Percentiles rank a stretch among this genome's conserved stretches.
phyloP scores from a whole-genome alignment of 495 filamentous ascomycete genomes.

The Penicillium herquei region DNA sequence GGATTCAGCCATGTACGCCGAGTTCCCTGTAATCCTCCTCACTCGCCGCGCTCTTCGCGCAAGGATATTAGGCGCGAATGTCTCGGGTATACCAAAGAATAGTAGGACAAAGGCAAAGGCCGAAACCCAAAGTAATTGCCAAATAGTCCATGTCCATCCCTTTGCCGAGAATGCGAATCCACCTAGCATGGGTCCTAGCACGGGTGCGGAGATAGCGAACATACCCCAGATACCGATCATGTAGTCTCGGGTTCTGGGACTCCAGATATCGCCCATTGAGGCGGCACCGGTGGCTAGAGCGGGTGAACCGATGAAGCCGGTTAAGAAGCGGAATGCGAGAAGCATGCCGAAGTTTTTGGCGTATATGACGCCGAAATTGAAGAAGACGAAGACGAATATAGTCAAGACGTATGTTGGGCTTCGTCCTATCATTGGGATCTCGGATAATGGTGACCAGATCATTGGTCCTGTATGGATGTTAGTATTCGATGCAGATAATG shows the following conservation, averaged over 20 bases:
- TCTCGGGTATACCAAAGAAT: conserved; percentile 57
- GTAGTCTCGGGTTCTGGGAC: conserved; percentile 25
- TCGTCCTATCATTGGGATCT: conserved; percentile 50
- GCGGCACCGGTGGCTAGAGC: conserved; percentile 44
- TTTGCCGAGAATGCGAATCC: conserved; percentile 35
- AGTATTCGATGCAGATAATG: neutral
- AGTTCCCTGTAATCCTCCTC: conserved; percentile 36
- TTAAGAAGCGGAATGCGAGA: conserved; percentile 53
- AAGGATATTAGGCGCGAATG: conserved; percentile 55
- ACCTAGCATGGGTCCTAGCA: conserved; percentile 42
- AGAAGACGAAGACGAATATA: conserved; percentile 49
- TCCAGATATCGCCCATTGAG: conserved; percentile 35
- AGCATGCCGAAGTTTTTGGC: conserved; percentile 52
- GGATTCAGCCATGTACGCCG: conserved; percentile 29
- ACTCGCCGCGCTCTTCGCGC: conserved; percentile 52
- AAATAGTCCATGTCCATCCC: conserved; percentile 51
- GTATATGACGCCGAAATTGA: conserved; percentile 46
- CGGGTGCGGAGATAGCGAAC: conserved; percentile 39
- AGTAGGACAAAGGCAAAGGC: conserved; percentile 45
- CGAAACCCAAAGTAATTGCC: conserved; percentile 47
- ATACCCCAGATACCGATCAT: conserved; percentile 36
- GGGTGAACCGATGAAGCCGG: conserved; percentile 52
- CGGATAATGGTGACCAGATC: conserved; percentile 49
- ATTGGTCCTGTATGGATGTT: conserved; percentile 27
- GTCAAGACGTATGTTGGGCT: conserved; percentile 49